These are phyloP conservation scores for Plasmodium relictum DNA, from an alignment of 169 alveolate genomes.

Conservation along the genomic window DNA sequence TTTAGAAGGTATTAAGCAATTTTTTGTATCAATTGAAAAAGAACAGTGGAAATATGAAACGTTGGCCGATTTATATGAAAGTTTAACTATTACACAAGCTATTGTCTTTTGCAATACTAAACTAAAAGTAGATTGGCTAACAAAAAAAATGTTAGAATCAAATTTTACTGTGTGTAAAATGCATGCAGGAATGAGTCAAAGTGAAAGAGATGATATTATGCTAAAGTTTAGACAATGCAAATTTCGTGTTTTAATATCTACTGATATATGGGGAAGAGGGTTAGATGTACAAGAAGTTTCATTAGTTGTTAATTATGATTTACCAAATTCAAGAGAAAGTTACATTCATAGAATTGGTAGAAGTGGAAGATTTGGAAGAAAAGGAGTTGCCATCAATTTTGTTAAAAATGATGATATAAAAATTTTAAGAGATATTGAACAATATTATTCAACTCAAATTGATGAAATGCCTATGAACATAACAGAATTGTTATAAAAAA, in stretches of 20 bases:
- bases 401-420: constrained; percentile 96
- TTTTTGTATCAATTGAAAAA: constrained; percentile 97
- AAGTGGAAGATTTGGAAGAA: constrained; percentile 99
- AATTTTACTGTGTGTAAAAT: constrained; percentile 97
- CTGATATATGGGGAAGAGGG: constrained; percentile 99
- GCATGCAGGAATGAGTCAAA: constrained; percentile 99
- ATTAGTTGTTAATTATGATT: constrained; percentile 98
- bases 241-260: constrained; percentile 98
- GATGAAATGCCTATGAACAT: constrained; percentile 99
- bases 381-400: constrained; percentile 99
- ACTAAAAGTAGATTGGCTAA: constrained; percentile 95
- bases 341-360: constrained; percentile 99
- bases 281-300: constrained; percentile 98
- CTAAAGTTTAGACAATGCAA: constrained; percentile 98
- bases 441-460: constrained; percentile 98
- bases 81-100: constrained; percentile 98
- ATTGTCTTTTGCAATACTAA: constrained; percentile 99
- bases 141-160: constrained; percentile 95
- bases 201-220: constrained; percentile 97
- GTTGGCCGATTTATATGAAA: constrained; percentile 95
- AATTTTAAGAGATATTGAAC: constrained; percentile 96
- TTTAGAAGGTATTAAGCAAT: constrained; percentile 98
- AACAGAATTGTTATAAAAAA: constrained; percentile 83
- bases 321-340: constrained; percentile 97
- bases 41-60: constrained; percentile 98